These are phyloP conservation scores for Chloranthus sessilifolius DNA, from an alignment of 164 flowering plant genomes.

Conservation along the genomic window DNA sequence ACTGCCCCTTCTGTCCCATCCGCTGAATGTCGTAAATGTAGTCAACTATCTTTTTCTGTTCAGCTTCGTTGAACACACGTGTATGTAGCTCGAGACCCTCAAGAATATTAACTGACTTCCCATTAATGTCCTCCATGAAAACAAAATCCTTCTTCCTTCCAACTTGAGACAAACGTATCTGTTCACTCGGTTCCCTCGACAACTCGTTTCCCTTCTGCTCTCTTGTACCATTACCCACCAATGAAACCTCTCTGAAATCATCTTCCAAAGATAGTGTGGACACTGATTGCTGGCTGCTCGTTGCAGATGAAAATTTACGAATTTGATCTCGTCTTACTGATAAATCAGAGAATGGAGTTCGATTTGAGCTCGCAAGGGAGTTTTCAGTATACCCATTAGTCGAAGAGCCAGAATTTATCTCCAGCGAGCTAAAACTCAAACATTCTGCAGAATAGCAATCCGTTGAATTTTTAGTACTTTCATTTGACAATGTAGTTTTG, in stretches of 20 bases:
- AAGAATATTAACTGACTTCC: conserved; percentile 35
- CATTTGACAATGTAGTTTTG: neutral
- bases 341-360: conserved; percentile 3
- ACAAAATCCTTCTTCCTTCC: conserved; percentile 41
- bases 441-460: neutral
- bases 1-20: conserved; percentile 41
- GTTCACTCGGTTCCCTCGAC: conserved; percentile 18
- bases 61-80: conserved; percentile 33
- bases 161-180: conserved; percentile 22
- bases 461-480: neutral
- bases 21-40: conserved; percentile 28
- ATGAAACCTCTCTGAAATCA: conserved; percentile 9
- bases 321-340: neutral
- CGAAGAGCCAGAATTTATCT: neutral
- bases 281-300: conserved; percentile 1
- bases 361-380: neutral
- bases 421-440: neutral
- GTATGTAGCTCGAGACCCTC: conserved; percentile 56
- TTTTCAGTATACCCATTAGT: neutral
- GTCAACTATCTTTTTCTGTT: conserved; percentile 47
- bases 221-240: conserved; percentile 3
- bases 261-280: conserved; percentile 8
- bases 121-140: conserved; percentile 30
- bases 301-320: conserved; percentile 7
- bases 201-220: conserved; percentile 1